Percentiles rank a stretch among this genome's conserved stretches.
Conservation (phyloP, 495 filamentous ascomycete species). For the Cairneyella variabilis region DNA sequence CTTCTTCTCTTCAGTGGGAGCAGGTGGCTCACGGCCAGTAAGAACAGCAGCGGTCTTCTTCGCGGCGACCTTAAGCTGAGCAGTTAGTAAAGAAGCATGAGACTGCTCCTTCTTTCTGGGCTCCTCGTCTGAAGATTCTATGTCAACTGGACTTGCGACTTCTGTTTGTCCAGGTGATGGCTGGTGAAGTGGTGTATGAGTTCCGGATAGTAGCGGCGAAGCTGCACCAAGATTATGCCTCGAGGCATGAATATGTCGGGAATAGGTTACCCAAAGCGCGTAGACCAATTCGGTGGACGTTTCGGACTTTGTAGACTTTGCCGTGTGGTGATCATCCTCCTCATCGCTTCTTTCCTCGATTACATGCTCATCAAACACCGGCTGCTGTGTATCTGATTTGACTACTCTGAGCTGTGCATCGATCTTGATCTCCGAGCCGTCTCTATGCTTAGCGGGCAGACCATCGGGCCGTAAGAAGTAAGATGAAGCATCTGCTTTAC, state of each 20-base stretch:
- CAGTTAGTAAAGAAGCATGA: conserved; percentile 59
- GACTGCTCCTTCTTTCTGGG: conserved; percentile 26
- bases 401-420: conserved; percentile 96
- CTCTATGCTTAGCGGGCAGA: conserved; percentile 78
- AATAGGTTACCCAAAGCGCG: conserved; percentile 96
- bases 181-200: conserved; percentile 63
- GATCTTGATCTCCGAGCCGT: conserved; percentile 85
- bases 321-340: conserved; percentile 25
- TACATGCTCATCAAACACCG: conserved; percentile 38
- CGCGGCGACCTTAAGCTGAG: conserved; percentile 72
- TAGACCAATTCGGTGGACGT: conserved; percentile 76
- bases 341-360: conserved; percentile 49
- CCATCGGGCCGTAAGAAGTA: conserved; percentile 78
- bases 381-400: conserved; percentile 63
- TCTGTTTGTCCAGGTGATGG: conserved; percentile 71
- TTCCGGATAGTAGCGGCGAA: conserved; percentile 56
- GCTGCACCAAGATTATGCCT: conserved; percentile 50
- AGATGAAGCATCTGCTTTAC: conserved; percentile 67
- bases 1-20: conserved; percentile 33
- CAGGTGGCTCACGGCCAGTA: conserved; percentile 32
- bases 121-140: conserved; percentile 40
- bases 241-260: conserved; percentile 79
- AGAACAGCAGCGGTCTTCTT: conserved; percentile 43
- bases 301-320: conserved; percentile 12
- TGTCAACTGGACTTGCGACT: conserved; percentile 42